Evolutionary conservation across 345 rosid species (phyloP).

Genomic region (Gossypium raimondii): DNA sequence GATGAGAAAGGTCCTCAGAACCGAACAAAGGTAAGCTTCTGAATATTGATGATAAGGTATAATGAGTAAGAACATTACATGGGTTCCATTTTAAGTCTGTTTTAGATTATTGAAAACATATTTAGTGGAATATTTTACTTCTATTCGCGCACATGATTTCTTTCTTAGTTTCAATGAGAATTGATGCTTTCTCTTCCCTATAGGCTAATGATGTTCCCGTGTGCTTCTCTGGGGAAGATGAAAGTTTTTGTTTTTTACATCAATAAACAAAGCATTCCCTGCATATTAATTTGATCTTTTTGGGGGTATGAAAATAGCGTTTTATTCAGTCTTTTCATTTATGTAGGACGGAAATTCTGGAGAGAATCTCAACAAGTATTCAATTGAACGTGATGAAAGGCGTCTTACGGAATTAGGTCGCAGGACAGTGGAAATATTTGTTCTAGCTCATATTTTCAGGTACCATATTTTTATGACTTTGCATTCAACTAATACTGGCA

Average conservation of each 20-base stretch:
- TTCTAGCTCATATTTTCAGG: constrained; percentile 89
- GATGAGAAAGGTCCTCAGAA: constrained; percentile 84
- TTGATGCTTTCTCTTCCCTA: not conserved
- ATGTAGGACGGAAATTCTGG: constrained; percentile 71
- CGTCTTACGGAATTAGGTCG: constrained; percentile 89
- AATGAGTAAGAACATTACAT: not conserved
- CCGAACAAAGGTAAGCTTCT: constrained; percentile 63
- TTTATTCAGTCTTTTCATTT: constrained; percentile 11
- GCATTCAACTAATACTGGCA: not conserved
- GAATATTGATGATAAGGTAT: not conserved
- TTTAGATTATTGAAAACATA: not conserved
- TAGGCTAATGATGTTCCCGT: not conserved
- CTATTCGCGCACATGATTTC: not conserved
- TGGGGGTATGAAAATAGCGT: not conserved
- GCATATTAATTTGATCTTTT: not conserved
- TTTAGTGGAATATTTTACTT: not conserved
- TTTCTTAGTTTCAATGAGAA: not conserved
- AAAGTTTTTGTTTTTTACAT: not conserved
- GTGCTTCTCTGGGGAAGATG: not conserved
- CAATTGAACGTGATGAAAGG: constrained; percentile 79
- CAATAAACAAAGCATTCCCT: not conserved
- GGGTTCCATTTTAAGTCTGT: not conserved
- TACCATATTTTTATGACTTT: constrained; percentile 23
- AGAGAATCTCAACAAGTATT: constrained; percentile 72
- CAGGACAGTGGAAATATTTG: constrained; percentile 86